Evolutionary conservation across 345 rosid genomes (phyloP).

Genomic region (Aquilaria sinensis): DNA sequence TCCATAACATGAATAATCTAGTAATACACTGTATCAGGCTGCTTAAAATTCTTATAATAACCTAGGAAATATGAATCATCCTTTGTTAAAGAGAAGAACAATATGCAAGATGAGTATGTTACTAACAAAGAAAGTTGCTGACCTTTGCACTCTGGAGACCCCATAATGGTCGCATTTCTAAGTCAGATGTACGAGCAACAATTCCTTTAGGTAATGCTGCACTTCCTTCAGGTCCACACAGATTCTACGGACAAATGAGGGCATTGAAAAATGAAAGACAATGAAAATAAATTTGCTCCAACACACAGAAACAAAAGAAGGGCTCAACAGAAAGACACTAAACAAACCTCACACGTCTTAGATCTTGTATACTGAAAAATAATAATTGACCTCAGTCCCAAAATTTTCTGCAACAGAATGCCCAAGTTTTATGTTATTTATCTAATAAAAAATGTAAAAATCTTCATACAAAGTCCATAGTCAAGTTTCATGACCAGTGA

Average conservation of each 20-base stretch:
- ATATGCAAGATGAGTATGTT: neutral
- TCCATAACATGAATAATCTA: too few relatives aligned
- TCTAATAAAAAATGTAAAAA: neutral
- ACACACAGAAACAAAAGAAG: neutral
- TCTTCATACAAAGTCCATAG: too few relatives aligned
- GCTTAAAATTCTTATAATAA: too few relatives aligned
- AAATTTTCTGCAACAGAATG: conserved; percentile 25
- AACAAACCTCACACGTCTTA: conserved; percentile 40
- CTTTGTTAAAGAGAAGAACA: too few relatives aligned
- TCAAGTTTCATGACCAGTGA: too few relatives aligned
- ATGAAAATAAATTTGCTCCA: neutral
- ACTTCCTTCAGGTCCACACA: conserved; percentile 31
- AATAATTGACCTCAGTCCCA: conserved; percentile 25
- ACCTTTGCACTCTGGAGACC: conserved; percentile 39
- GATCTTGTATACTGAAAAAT: conserved; percentile 24
- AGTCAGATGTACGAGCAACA: conserved; percentile 53
- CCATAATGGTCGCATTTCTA: conserved; percentile 63
- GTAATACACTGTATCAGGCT: too few relatives aligned
- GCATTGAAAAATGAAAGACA: neutral
- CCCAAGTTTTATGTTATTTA: conserved; percentile 1
- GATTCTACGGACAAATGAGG: conserved; percentile 24
- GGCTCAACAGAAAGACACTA: neutral
- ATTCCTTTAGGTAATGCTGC: conserved; percentile 64
- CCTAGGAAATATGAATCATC: too few relatives aligned
- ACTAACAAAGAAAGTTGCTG: conserved; percentile 1